A percentile compares a stretch with the other conserved stretches of the same genome.
phyloP scores from a whole-genome alignment of 2,329 filamentous ascomycete genomes.

The Xylaria sp. region DNA sequence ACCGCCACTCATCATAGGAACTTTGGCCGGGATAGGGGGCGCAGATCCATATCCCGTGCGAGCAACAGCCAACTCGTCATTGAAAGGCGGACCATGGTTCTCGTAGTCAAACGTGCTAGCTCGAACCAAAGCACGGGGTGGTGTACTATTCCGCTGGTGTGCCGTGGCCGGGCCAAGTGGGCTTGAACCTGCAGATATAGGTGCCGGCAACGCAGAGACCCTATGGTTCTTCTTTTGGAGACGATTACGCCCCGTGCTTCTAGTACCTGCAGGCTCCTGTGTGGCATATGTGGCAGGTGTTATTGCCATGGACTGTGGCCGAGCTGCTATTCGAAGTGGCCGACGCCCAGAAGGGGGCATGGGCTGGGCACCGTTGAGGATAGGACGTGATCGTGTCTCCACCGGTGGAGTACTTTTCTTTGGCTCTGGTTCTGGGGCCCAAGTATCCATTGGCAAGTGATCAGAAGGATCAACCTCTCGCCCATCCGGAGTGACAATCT shows the following conservation, averaged over 20 bases:
- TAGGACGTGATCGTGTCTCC: conserved; percentile 56
- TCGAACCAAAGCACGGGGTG: conserved; percentile 58
- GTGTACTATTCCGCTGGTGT: conserved; percentile 62
- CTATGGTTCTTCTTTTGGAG: conserved; percentile 72
- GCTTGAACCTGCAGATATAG: conserved; percentile 55
- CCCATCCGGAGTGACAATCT: conserved; percentile 80
- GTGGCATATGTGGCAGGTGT: conserved; percentile 46
- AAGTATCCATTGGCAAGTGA: conserved; percentile 79
- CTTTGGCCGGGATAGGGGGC: conserved; percentile 77
- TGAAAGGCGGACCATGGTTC: conserved; percentile 59
- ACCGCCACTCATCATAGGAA: conserved; percentile 64
- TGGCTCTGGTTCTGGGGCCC: conserved; percentile 80
- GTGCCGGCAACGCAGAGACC: conserved; percentile 56
- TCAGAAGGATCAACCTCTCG: conserved; percentile 83
- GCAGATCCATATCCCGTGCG: conserved; percentile 52
- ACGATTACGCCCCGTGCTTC: conserved; percentile 63
- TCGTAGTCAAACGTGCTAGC: conserved; percentile 67
- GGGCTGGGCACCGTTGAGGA: conserved; percentile 64
- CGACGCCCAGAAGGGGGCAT: conserved; percentile 63
- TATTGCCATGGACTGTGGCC: conserved; percentile 61
- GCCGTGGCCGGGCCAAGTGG: conserved; percentile 65
- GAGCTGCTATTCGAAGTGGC: conserved; percentile 61
- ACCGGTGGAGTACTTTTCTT: conserved; percentile 55
- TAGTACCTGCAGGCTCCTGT: conserved; percentile 52
- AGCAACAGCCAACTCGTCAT: conserved; percentile 44